Evolutionary conservation across 306 rosid species (phyloP).

Genomic region (Trichosanthes truncata): DNA sequence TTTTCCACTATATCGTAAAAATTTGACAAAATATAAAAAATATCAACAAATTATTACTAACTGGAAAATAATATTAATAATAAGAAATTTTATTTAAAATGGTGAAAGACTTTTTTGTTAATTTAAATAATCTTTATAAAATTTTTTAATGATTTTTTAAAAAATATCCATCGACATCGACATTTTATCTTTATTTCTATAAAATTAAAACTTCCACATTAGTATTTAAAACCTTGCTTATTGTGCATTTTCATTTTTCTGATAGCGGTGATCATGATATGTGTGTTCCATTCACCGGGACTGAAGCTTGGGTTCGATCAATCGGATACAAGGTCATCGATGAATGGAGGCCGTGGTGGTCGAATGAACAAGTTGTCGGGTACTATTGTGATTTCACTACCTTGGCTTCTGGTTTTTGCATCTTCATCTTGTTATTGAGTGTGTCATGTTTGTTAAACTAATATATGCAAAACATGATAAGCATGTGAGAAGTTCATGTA

Average conservation of each 20-base stretch:
- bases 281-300: slow-evolving; percentile 91
- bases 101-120: neutral
- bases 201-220: neutral
- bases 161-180: too few species aligned
- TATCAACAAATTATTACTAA: too few species aligned
- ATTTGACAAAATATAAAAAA: too few species aligned
- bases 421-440: neutral
- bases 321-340: slow-evolving; percentile 61
- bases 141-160: too few species aligned
- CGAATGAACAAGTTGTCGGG: slow-evolving; percentile 80
- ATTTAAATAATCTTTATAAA: neutral
- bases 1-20: neutral
- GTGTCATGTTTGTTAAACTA: neutral
- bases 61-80: neutral
- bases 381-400: slow-evolving; percentile 15
- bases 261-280: slow-evolving; percentile 89
- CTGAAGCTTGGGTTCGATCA: slow-evolving; percentile 79
- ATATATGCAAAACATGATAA: neutral
- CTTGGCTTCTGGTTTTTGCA: neutral
- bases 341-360: slow-evolving; percentile 87
- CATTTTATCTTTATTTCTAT: too few species aligned
- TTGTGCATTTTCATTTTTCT: neutral
- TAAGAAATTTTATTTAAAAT: neutral
- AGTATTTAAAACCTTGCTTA: neutral
- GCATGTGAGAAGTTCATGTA: neutral